Evolutionary conservation across 176 grass and related monocot species (phyloP).

Genomic region (Cenchrus purpureus): DNA sequence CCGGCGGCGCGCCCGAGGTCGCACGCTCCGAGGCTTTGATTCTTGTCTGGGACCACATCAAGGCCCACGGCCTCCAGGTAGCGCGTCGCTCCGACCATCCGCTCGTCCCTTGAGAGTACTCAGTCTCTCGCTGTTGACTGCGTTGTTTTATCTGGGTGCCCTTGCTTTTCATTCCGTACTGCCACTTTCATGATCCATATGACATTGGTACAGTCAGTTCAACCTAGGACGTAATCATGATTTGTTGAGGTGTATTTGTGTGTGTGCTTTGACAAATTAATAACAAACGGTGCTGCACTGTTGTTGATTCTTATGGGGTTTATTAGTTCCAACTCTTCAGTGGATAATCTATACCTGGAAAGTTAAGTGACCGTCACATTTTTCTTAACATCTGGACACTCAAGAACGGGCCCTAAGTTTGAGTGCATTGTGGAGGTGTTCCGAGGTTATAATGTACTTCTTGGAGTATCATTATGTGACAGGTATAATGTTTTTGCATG

Average conservation of each 20-base stretch:
- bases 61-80: constrained; percentile 83
- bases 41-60: constrained; percentile 90
- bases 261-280: neutral
- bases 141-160: neutral
- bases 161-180: neutral
- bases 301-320: neutral
- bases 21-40: constrained; percentile 57
- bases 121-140: too few relatives aligned
- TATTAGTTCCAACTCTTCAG: neutral
- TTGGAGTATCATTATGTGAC: neutral
- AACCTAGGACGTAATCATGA: too few relatives aligned
- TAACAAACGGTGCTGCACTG: neutral
- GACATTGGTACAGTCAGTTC: too few relatives aligned
- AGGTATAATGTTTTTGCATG: neutral
- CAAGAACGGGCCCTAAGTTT: neutral
- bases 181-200: neutral
- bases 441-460: neutral
- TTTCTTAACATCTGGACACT: neutral
- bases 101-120: too few relatives aligned
- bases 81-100: too few relatives aligned
- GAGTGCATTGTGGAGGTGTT: neutral
- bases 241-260: neutral
- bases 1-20: constrained; percentile 61
- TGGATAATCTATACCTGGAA: neutral
- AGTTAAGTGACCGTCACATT: too few relatives aligned